These are phyloP conservation scores for Globisporangium barbulae DNA, from an alignment of 352 stramenopile genomes.

Conservation along the genomic window DNA sequence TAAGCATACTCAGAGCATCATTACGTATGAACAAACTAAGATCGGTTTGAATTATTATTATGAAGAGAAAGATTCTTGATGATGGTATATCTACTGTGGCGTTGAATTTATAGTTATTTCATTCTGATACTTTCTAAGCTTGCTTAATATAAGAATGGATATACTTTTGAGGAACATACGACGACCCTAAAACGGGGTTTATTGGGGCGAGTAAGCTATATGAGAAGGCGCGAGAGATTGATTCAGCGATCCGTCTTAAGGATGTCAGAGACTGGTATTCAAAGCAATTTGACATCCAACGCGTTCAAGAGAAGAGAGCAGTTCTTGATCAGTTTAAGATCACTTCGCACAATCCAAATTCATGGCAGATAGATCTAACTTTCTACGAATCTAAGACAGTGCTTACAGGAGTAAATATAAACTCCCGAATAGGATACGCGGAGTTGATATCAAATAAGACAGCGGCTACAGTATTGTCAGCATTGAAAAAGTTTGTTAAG, in stretches of 20 bases:
- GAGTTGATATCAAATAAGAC: conserved; percentile 30
- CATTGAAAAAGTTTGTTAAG: conserved; percentile 23
- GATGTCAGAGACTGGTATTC: conserved; percentile 1
- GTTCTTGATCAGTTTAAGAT: neutral
- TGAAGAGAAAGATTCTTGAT: neutral
- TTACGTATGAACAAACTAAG: neutral
- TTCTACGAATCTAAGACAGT: conserved; percentile 18
- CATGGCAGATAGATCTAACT: conserved; percentile 23
- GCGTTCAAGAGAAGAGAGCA: conserved; percentile 13
- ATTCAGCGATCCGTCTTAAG: neutral
- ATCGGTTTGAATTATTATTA: neutral
- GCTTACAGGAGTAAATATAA: conserved; percentile 24
- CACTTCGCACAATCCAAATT: conserved; percentile 14
- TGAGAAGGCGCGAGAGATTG: neutral
- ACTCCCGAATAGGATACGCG: conserved; percentile 25
- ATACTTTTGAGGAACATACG: neutral
- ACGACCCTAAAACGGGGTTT: neutral
- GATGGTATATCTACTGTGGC: neutral
- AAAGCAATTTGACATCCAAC: neutral
- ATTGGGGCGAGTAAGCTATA: neutral
- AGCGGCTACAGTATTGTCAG: conserved; percentile 22
- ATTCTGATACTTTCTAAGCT: no score
- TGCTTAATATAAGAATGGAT: neutral
- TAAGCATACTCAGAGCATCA: neutral
- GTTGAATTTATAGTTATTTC: neutral